Evolutionary conservation across 805 yeast species (phyloP), one percentile per base, ranked within the genome.

Genomic region (Zygoascus ofunaensis): DNA sequence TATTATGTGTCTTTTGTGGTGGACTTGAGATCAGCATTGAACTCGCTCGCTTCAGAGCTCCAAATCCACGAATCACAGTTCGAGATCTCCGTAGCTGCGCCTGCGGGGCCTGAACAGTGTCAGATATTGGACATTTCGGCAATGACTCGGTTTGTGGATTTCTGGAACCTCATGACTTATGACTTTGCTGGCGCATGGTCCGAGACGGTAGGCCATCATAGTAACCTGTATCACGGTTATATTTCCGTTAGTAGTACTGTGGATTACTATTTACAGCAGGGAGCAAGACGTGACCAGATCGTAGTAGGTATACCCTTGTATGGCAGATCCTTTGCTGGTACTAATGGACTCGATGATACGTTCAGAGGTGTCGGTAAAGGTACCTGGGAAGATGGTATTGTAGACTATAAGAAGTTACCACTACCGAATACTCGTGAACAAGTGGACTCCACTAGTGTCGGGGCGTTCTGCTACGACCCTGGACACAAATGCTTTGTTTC

Each of bases 121-220:
- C 42, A 53, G 3, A 49, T 59, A 4, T 65, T 81, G 42, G 61
- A 72, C 4, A 54, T 87, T 1, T 41, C 49, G 1, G 71, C 70
- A n/a, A 71, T 90, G 73, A 80, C 81, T 51, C 56, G 58, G 20
- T 70, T 71, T 52, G 56, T 92, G 15, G 66, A 77, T 17, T 76
- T 77, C 52, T 87, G 89, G 82, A 89, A 90, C 58, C 60, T 92
- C 47, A 90, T 90, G 97, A 78, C 92, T 17, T 90, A 92, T 60
- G 97, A 92, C 60, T 83, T 80, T 54, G 65, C 79, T 1, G 97
- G 97, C 0, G 68, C 74, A 5, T 86, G 95, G 94, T 77, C 85
- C 1, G 55, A 60, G 0, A 50, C 39, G 2, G 74, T 81, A 0
- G 80, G 73, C 1, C 82, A 76, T 56, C 96, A 86, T 48, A 77